Evolutionary conservation across 164 flowering plant genomes (phyloP), one percentile per base, ranked within the genome.

Genomic region (Warburgia ugandensis): DNA sequence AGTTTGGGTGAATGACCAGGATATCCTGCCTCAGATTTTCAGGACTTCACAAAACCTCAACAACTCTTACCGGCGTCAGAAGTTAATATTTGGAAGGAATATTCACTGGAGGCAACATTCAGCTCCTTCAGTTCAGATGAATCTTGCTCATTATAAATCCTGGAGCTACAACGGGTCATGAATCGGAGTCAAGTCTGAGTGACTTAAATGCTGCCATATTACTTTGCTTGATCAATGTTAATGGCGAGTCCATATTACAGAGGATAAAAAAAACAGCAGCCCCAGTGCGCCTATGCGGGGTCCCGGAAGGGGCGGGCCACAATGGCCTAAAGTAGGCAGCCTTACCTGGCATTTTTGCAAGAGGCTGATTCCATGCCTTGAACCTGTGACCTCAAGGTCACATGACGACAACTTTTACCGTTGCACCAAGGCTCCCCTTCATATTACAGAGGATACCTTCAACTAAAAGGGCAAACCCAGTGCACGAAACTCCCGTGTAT

Each of bases 191-290:
- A 25, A 54, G 71, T 56, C 51, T 84, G 41, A 78, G 68, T 48
- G 80, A 81, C 58, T 0, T 59, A 16, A 78, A 62, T 69, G 70
- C 97, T 54, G 85, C 83, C 29, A 54, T 91, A 43, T 61, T 84
- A 25, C 35, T 91, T 39, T 86, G 92, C 68, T 52, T 86, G 65
- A 81, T 86, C 39, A 86, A 74, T 55, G 80, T 75, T 63, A 74
- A 77, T 63, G 90, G 85, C 29, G 66, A 78, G 53, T 74, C 94
- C 7, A 61, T 87, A 65, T 69, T 91, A 50, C 87, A 77, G 56
- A 79, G 94, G 50, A 64, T 86, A n/a, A n/a, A n/a, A n/a, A n/a
- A n/a, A n/a, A n/a, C n/a, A n/a, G n/a, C n/a, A n/a, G n/a, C n/a
- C n/a, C n/a, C n/a, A n/a, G n/a, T n/a, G n/a, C n/a, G n/a, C n/a